Evolutionary conservation across 2,329 filamentous ascomycete species (phyloP).

Genomic region (Calonectria hongkongensis): DNA sequence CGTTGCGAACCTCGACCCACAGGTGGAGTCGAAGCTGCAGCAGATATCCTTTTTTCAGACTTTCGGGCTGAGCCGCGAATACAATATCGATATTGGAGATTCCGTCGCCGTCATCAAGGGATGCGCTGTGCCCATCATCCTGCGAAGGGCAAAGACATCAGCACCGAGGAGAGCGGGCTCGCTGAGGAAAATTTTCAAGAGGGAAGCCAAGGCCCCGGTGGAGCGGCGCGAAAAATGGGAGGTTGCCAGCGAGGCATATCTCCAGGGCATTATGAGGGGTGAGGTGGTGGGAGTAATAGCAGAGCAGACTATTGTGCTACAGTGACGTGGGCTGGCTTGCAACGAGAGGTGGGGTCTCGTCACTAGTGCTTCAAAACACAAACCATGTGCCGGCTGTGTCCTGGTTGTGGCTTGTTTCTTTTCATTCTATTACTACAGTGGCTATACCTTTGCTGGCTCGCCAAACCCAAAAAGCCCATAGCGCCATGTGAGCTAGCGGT

Average conservation of each 20-base stretch:
- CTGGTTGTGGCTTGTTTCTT: neutral
- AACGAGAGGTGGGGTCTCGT: neutral
- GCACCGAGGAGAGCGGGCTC: neutral
- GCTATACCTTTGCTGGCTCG: neutral
- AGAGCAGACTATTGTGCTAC: constrained; percentile 15
- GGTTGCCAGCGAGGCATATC: constrained; percentile 21
- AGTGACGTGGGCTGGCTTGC: neutral
- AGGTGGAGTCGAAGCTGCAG: constrained; percentile 9
- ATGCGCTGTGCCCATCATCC: constrained; percentile 8
- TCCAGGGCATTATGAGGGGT: constrained; percentile 18
- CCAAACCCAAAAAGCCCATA: constrained; percentile 9
- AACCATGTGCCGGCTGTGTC: neutral
- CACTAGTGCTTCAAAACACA: neutral
- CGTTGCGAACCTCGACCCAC: constrained; percentile 2
- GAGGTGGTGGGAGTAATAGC: constrained; percentile 21
- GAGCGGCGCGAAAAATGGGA: constrained; percentile 1
- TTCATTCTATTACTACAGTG: neutral
- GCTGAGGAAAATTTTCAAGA: constrained; percentile 6
- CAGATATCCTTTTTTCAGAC: constrained; percentile 6
- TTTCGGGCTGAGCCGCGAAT: constrained; percentile 20
- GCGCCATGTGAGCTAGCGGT: constrained; percentile 4
- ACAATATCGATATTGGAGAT: constrained; percentile 9
- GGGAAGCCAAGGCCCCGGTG: neutral
- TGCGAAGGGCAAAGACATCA: neutral
- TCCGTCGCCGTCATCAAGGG: neutral